These are phyloP conservation scores for Aristolochia contorta DNA, from an alignment of 164 flowering plant genomes.

Conservation along the genomic window DNA sequence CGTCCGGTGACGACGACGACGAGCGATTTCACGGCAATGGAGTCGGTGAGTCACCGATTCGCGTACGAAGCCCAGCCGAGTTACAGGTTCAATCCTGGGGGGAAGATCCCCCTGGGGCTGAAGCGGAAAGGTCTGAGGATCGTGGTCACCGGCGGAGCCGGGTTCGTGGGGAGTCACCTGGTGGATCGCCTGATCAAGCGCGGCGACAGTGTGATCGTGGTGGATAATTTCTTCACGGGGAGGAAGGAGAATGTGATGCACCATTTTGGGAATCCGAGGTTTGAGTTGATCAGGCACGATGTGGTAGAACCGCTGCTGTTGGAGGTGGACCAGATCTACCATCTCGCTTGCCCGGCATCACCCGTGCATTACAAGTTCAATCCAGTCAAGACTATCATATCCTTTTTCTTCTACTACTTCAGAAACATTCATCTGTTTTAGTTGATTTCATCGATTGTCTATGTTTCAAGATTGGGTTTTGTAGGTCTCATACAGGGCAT, in stretches of 20 bases:
- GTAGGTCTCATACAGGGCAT: neutral
- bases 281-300: conserved; percentile 85
- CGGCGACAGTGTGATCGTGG: conserved; percentile 88
- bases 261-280: conserved; percentile 78
- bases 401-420: conserved; percentile 25
- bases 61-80: neutral
- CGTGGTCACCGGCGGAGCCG: conserved; percentile 92
- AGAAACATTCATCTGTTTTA: too few relatives aligned
- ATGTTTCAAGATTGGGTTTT: neutral
- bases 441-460: too few relatives aligned
- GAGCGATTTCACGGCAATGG: conserved; percentile 6
- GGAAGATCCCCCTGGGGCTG: conserved; percentile 71
- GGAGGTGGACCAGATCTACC: conserved; percentile 96
- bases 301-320: conserved; percentile 78
- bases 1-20: conserved; percentile 5
- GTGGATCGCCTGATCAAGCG: conserved; percentile 75
- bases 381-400: conserved; percentile 94
- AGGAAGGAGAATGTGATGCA: conserved; percentile 84
- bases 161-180: conserved; percentile 85
- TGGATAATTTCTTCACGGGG: conserved; percentile 90
- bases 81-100: conserved; percentile 22
- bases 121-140: conserved; percentile 63
- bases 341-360: conserved; percentile 88
- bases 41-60: conserved; percentile 10
- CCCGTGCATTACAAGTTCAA: conserved; percentile 93